These are phyloP conservation scores for Ormosia emarginata DNA, from an alignment of 306 rosid species.

Conservation along the genomic window DNA sequence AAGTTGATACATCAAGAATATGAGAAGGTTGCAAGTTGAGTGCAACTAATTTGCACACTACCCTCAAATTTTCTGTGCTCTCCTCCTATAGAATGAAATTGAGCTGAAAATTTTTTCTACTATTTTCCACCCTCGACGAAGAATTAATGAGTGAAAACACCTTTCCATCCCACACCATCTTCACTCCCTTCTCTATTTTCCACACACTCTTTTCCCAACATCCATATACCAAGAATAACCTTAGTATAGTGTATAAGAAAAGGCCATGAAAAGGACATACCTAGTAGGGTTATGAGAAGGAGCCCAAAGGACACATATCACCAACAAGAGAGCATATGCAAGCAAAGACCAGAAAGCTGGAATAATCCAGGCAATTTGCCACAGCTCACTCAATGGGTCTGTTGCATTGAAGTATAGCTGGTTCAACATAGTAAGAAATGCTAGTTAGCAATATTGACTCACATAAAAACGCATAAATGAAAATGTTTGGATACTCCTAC, in stretches of 20 bases:
- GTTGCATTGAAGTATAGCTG: conserved; percentile 95
- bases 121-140: background rate
- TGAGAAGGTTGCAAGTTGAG: too few species aligned
- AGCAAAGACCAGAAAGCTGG: conserved; percentile 87
- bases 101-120: too few species aligned
- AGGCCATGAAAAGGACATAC: conserved; percentile 37
- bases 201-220: too few species aligned
- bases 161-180: too few species aligned
- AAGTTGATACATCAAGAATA: too few species aligned
- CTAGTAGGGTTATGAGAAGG: conserved; percentile 91
- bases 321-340: conserved; percentile 65
- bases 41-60: too few species aligned
- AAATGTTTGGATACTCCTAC: background rate
- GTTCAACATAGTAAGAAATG: conserved; percentile 20
- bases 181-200: too few species aligned
- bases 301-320: conserved; percentile 90
- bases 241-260: background rate
- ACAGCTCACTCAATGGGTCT: conserved; percentile 84
- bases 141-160: too few species aligned
- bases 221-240: background rate
- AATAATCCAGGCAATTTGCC: conserved; percentile 95
- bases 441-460: conserved; percentile 7
- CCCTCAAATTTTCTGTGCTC: too few species aligned
- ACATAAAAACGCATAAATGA: background rate
- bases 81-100: too few species aligned